Evolutionary conservation across 345 rosid species (phyloP), one percentile per base, ranked within the genome.

Genomic region (Gossypium raimondii): DNA sequence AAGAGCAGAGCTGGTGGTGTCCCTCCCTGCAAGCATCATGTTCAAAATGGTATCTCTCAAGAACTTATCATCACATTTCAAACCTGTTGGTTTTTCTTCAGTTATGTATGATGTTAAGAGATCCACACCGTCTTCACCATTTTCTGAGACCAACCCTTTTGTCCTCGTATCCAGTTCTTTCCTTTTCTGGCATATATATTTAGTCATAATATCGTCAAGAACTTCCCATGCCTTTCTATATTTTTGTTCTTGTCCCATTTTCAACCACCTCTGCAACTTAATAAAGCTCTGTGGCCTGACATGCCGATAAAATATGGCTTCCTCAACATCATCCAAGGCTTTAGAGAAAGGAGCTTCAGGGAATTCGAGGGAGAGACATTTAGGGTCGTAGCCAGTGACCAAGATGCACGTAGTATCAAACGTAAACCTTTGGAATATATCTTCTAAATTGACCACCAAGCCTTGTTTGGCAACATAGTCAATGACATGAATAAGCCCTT

Each of bases 261-360:
- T 34, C 41, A 34, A 34, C 41, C 7, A 34, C 41, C 41, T 34
- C 41, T 34, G 41, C 50, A 87, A 45, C 82, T 80, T 86, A 82
- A 86, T 79, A 17, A 86, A 38, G 12, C 70, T 24, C 62, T 65
- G 77, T 3, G 90, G 93, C 47, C 41, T 73, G 22, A 82, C 10
- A 71, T 89, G 89, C 61, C 88, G 70, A 11, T 70, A 82, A 61
- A 86, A 87, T 17, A 87, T 75, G 0, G 81, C 91, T 67, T 87
- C 89, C 79, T 86, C 87, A 0, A 81, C 86, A 61, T 43, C 70
- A n/a, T 82, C 80, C 67, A 87, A 29, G 29, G 89, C 86, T 10
- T 61, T 61, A 41, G 66, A 14, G 18, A 61, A 61, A 52, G 71
- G 72, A 20, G 81, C 75, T 60, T 78, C 78, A 0, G 84, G 85